Evolutionary conservation across 1,284 basidiomycete genomes (phyloP).

Genomic region (Cryptococcus depauperatus): DNA sequence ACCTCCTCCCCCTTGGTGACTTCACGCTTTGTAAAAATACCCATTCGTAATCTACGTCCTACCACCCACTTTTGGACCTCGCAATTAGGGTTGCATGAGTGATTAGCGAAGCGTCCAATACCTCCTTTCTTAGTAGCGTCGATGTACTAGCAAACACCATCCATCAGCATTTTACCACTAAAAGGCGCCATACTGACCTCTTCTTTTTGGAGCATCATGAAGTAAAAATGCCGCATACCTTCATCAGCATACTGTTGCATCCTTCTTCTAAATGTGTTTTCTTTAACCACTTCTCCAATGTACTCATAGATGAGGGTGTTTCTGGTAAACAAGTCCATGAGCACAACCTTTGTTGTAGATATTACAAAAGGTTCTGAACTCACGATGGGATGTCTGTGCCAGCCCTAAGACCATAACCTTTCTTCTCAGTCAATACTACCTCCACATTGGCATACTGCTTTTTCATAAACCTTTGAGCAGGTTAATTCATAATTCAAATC

Average conservation of each 20-base stretch:
- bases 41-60: conserved; percentile 86
- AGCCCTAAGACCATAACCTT: conserved; percentile 86
- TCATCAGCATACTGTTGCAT: conserved; percentile 91
- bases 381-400: conserved; percentile 63
- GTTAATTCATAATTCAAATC: background rate
- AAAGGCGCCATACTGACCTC: conserved; percentile 56
- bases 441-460: conserved; percentile 79
- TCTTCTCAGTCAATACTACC: conserved; percentile 89
- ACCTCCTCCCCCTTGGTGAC: conserved; percentile 83
- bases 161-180: conserved; percentile 2
- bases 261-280: conserved; percentile 77
- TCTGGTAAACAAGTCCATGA: conserved; percentile 46
- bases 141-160: conserved; percentile 63
- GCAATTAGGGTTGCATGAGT: conserved; percentile 96
- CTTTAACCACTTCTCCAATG: conserved; percentile 90
- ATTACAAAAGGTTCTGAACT: conserved; percentile 29
- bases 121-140: conserved; percentile 97
- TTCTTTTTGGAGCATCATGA: conserved; percentile 98
- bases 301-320: conserved; percentile 96
- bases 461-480: conserved; percentile 82
- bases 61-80: conserved; percentile 99
- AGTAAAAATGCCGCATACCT: conserved; percentile 95
- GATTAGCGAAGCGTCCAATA: conserved; percentile 94
- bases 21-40: conserved; percentile 85
- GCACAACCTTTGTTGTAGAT: conserved; percentile 3